Base-by-base conservation (phyloP, 2,329 filamentous ascomycete species). In the Colletotrichum sp. region DNA sequence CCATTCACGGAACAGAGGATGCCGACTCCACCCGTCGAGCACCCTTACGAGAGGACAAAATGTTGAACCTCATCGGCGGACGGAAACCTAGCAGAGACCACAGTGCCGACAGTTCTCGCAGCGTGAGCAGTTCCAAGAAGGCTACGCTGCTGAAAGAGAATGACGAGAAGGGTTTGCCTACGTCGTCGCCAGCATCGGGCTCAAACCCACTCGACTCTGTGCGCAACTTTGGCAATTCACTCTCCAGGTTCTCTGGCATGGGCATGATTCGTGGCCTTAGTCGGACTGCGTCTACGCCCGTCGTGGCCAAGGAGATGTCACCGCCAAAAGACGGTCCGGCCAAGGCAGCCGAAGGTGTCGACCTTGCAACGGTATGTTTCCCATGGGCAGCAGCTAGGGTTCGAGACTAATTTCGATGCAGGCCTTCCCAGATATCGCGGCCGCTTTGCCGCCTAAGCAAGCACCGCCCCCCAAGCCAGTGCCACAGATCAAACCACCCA, bases 161-260 rank as follows among this genome's bases (percentile, higher is more conserved):
- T 62, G 81, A 81, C 79, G 82, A 85, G 80, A 84, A 89, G 77
- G 79, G 59, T 16, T 44, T 64, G 15, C 65, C 78, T 12, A 82
- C 72, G 15, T 72, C 76, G 10, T 69, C 71, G n/a, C 32, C 75
- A 18, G 75, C 57, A 18, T 28, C 71, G 49, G 55, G 44, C 7
- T 49, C 67, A 7, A 78, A 78, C n/a, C 77, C 77, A 15, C 91
- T 98, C 3, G 95, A 98, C 78, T 95, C 95, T 15, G 93, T 98
- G 87, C 92, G 95, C 71, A 96, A 91, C 82, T 89, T 98, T 76
- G 93, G 95, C 49, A 97, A 91, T 82, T 93, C 94, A 1, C 87
- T 98, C 39, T 98, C 98, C 80, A 92, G 95, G 68, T 91, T 98
- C 68, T 92, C 94, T 2, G 87, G 92, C 39, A 95, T 97, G 82